Base-by-base conservation (phyloP, 192 early-diverging fungal genomes). In the Helicostylum pulchrum region DNA sequence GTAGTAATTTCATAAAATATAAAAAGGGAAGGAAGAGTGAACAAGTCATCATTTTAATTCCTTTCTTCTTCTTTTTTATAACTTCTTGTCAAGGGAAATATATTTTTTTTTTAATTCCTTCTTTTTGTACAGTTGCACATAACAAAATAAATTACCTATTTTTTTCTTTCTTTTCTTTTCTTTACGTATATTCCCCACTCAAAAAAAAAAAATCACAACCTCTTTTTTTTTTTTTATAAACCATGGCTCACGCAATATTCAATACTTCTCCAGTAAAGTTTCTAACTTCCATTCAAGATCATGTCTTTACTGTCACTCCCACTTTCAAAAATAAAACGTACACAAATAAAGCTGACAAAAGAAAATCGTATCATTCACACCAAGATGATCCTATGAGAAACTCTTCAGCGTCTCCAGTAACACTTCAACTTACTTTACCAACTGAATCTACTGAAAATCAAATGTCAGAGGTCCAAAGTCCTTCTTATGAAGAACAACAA, bases 361-460 rank as follows among this genome's bases (percentile, higher is more conserved):
- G 34, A 19, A 17, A 30, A 34, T 56, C 54, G 11, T 36, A 56
- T 36, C 54, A 34, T 1, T 30, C 19, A 15, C 31, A 36, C 36
- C 30, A 20, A 56, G 36, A 39, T 0, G 17, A 30, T 19, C 54
- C 15, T 36, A 34, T 34, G 14, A 34, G 34, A 7, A 56, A 34
- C 31, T 17, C 31, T n/a, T 34, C 54, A 19, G 31, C 34, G 7
- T 34, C 54, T 8, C 34, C 54, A 10, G 54, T 56, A 39, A 56
- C 54, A 39, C 54, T 56, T 56, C 54, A 56, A 30, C 19, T 56
- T 30, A 56, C 54, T 56, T 39, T 56, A 56, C 54, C 53, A 17
- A 31, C 32, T 55, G 53, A 55, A 55, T 10, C 36, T 39, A 10
- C 9, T 39, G 36, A 39, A 10, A 39, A 10, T 39, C 36, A 39